These are phyloP conservation scores for Gracilaria gracilis DNA, from an alignment of 23 red algal genomes.

Conservation along the genomic window DNA sequence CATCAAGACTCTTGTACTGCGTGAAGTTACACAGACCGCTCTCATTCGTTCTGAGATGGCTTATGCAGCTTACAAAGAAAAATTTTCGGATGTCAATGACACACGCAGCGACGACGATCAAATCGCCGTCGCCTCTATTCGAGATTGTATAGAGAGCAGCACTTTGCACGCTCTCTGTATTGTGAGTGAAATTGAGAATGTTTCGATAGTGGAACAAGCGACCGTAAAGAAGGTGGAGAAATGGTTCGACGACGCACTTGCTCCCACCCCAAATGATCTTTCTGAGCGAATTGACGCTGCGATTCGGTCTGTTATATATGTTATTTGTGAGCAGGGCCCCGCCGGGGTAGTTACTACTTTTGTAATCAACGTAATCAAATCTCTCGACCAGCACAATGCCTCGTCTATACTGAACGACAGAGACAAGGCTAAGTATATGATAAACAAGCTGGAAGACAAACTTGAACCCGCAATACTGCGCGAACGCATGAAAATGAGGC, in stretches of 20 bases:
- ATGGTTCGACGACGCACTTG: conserved; percentile 8
- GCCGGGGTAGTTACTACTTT: no score
- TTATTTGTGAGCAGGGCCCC: no score
- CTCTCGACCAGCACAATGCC: no score
- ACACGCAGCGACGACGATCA: background rate
- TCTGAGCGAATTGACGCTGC: conserved; percentile 12
- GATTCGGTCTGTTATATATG: background rate
- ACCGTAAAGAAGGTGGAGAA: conserved; percentile 12
- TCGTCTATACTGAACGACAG: no score
- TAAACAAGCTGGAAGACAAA: no score
- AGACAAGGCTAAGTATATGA: no score
- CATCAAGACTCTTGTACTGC: conserved; percentile 4
- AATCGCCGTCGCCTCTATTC: no score
- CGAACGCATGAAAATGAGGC: background rate
- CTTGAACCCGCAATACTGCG: background rate
- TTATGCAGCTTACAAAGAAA: background rate
- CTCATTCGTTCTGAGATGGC: conserved; percentile 14
- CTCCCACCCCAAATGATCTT: conserved; percentile 1
- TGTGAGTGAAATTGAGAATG: no score
- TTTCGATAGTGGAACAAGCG: conserved; percentile 6
- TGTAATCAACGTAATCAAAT: no score
- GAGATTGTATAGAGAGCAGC: no score
- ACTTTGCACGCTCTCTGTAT: no score
- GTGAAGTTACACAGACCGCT: background rate
- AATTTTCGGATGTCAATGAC: background rate